Evolutionary conservation across 1,284 basidiomycete species (phyloP).

Genomic region (Termitomyces sp.): DNA sequence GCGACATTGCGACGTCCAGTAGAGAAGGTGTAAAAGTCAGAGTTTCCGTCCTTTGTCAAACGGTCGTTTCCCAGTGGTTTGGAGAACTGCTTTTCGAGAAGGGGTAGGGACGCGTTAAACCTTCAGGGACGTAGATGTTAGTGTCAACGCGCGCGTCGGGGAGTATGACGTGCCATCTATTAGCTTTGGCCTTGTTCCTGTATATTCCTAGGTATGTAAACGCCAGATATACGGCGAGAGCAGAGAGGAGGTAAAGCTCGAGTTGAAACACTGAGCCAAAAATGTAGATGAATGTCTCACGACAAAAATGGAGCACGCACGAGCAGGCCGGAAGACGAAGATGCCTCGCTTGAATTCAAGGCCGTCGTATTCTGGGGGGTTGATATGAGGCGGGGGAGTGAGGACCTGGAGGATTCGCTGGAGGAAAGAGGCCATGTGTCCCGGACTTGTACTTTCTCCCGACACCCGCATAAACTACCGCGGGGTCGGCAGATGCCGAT

Average conservation of each 20-base stretch:
- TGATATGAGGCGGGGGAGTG: conserved; percentile 42
- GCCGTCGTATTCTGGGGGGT: conserved; percentile 43
- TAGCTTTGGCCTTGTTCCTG: conserved; percentile 49
- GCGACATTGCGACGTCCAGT: conserved; percentile 76
- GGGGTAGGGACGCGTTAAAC: conserved; percentile 49
- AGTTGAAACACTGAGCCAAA: conserved; percentile 51
- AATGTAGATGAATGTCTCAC: conserved; percentile 8
- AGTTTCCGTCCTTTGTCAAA: conserved; percentile 62
- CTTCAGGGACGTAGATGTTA: conserved; percentile 28
- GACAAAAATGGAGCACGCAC: conserved; percentile 33
- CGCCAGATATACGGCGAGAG: conserved; percentile 48
- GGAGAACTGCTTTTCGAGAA: conserved; percentile 67
- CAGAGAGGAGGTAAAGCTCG: conserved; percentile 55
- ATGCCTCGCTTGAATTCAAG: conserved; percentile 68
- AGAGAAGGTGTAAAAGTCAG: conserved; percentile 80
- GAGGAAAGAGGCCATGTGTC: conserved; percentile 25
- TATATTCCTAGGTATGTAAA: conserved; percentile 52
- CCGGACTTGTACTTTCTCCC: neutral
- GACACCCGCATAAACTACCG: no score
- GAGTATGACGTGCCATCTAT: conserved; percentile 43
- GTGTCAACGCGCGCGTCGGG: conserved; percentile 7
- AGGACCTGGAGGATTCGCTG: conserved; percentile 38
- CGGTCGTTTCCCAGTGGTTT: conserved; percentile 45
- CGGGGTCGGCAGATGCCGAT: conserved; percentile 13
- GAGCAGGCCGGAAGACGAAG: conserved; percentile 76